A percentile compares a stretch with the other conserved stretches of the same genome.
phyloP scores from a whole-genome alignment of 208 protist species.

The Trypanosoma grayi region DNA sequence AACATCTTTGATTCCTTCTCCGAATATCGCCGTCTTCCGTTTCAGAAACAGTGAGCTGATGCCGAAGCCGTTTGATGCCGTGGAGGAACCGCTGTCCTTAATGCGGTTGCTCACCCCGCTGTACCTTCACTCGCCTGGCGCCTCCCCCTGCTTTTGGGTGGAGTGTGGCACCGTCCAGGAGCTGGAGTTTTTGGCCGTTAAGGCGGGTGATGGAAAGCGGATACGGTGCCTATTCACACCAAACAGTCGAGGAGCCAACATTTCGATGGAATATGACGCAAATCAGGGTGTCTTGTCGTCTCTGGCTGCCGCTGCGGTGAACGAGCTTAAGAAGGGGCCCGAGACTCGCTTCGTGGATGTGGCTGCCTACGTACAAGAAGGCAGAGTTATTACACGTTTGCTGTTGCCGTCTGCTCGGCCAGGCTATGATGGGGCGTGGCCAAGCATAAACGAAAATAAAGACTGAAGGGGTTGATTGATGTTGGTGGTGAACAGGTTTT shows the following conservation, averaged over 20 bases:
- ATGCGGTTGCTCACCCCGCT: constrained; percentile 5
- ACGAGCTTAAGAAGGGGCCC: neutral
- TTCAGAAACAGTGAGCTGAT: constrained; percentile 17
- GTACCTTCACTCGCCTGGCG: constrained; percentile 5
- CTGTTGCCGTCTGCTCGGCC: neutral
- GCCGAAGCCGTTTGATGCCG: constrained; percentile 20
- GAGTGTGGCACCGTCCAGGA: constrained; percentile 30
- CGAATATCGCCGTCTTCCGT: constrained; percentile 14
- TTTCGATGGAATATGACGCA: constrained; percentile 1
- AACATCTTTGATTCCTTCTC: constrained; percentile 12
- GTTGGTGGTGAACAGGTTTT: too few species aligned
- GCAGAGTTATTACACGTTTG: neutral
- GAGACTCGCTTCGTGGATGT: constrained; percentile 24
- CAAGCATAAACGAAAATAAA: too few species aligned
- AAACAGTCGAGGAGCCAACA: neutral
- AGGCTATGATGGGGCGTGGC: neutral
- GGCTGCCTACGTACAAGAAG: neutral
- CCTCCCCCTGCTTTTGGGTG: constrained; percentile 18
- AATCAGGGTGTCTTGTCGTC: neutral
- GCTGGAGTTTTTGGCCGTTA: constrained; percentile 1
- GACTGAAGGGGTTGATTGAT: too few species aligned
- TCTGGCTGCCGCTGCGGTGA: neutral
- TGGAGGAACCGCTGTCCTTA: constrained; percentile 11
- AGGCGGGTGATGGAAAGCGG: neutral
- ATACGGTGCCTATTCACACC: constrained; percentile 8